These are phyloP conservation scores for Rhizomucor miehei DNA, from an alignment of 371 early-diverging fungal genomes.

Conservation along the genomic window DNA sequence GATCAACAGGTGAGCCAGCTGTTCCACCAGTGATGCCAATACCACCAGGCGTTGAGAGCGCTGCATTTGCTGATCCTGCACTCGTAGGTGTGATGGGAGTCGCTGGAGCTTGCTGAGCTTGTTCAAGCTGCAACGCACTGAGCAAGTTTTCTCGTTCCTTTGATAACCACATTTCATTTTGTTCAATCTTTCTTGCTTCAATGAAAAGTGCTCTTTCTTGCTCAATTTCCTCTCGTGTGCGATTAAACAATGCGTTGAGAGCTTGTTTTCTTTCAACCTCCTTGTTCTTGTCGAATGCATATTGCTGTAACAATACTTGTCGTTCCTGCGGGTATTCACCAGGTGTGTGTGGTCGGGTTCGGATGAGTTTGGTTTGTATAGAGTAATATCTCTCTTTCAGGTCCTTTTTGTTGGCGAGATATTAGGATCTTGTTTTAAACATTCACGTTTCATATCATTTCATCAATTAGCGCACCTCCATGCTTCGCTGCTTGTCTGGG, in stretches of 20 bases:
- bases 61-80: neutral
- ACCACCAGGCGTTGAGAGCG: slow-evolving; percentile 29
- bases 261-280: slow-evolving; percentile 83
- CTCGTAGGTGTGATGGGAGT: slow-evolving; percentile 42
- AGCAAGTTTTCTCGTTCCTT: slow-evolving; percentile 75
- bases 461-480: slow-evolving; percentile 42
- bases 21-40: slow-evolving; percentile 44
- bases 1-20: slow-evolving; percentile 11
- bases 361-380: slow-evolving; percentile 56
- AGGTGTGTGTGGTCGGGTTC: slow-evolving; percentile 35
- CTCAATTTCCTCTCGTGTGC: slow-evolving; percentile 78
- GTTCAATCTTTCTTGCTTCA: slow-evolving; percentile 78
- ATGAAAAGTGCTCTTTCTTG: slow-evolving; percentile 79
- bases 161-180: slow-evolving; percentile 67
- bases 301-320: slow-evolving; percentile 36
- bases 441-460: too few relatives aligned
- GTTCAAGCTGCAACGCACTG: slow-evolving; percentile 55
- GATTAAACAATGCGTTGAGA: slow-evolving; percentile 62
- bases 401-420: slow-evolving; percentile 52
- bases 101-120: slow-evolving; percentile 43
- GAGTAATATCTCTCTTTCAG: slow-evolving; percentile 80
- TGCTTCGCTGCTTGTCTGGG: slow-evolving; percentile 24
- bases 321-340: slow-evolving; percentile 29
- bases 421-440: neutral
- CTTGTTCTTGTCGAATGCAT: slow-evolving; percentile 54